A percentile compares a stretch with the other conserved stretches of the same genome.
Evolutionary conservation across 202 grass and related monocot genomes (phyloP).

Genomic region (Carex sylvatica): DNA sequence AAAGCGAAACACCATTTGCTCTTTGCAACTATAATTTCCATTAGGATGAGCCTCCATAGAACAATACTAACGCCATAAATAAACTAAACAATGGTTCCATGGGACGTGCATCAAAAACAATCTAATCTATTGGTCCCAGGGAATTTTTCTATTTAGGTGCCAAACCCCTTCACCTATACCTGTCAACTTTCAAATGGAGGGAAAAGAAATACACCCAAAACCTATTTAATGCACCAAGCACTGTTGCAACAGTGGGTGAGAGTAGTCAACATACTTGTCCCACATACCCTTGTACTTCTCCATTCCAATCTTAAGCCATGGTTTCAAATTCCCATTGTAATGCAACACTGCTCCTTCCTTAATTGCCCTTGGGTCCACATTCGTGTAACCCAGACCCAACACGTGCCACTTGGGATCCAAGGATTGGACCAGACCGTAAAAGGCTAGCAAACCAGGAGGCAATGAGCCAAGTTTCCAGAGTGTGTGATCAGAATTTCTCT

Average conservation of each 20-base stretch:
- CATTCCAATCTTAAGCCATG: constrained; percentile 99
- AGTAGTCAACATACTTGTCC: constrained; percentile 97
- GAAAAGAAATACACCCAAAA: constrained; percentile 28
- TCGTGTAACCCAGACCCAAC: constrained; percentile 91
- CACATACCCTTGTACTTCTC: constrained; percentile 96
- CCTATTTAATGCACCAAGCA: constrained; percentile 70
- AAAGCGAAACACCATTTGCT: constrained; percentile 49
- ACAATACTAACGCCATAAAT: constrained; percentile 2
- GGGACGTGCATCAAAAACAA: background rate
- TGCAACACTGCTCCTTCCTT: constrained; percentile 94
- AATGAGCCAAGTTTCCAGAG: constrained; percentile 97
- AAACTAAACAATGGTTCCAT: background rate
- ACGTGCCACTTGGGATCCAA: constrained; percentile 96
- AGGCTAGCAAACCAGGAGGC: constrained; percentile 89
- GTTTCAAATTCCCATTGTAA: constrained; percentile 99
- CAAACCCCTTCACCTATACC: constrained; percentile 31
- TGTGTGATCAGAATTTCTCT: constrained; percentile 88
- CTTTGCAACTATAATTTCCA: constrained; percentile 32
- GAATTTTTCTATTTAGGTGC: constrained; percentile 21
- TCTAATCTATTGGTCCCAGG: constrained; percentile 6
- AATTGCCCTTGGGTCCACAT: constrained; percentile 61
- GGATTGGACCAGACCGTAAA: constrained; percentile 87
- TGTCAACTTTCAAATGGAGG: constrained; percentile 35
- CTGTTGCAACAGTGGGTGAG: constrained; percentile 77
- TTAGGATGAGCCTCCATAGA: background rate